Evolutionary conservation across 345 rosid genomes (phyloP), one percentile per base, ranked within the genome.

Genomic region (Firmiana major): DNA sequence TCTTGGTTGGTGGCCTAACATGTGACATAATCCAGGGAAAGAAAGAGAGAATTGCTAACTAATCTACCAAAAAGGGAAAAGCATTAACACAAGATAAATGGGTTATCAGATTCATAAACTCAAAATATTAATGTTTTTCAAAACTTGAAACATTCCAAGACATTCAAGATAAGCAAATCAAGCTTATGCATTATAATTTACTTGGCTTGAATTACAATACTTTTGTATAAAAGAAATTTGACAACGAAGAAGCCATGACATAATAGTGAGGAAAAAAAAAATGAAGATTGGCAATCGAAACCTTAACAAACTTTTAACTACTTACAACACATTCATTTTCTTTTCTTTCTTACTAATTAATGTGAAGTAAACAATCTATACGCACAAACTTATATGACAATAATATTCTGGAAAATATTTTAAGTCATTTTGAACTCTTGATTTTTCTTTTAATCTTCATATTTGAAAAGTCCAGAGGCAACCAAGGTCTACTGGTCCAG

Each of bases 391-490:
- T 55, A 57, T 55, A 71, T 11, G 45, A 71, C 53, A 81, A 59
- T 46, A 34, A 26, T 76, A 36, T 42, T 40, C 40, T 38, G 38
- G 8, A 42, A 42, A 38, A 19, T 21, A 28, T 42, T 15, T 42
- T 7, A 22, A 58, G 49, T 49, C 40, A n/a, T 53, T n/a, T 49
- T 9, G 4, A 16, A 3, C 36, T 57, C 28, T 38, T 73, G 21
- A 8, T 34, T 54, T 51, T 9, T 10, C 2, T 51, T 64, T 46
- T 15, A 4, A 9, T 65, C 63, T 60, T 57, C 16, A 82, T 46
- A 24, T 75, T 87, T 83, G 84, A 43, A 85, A 83, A 71, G 75
- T 85, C 93, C 97, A 91, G 22, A 84, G 81, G 71, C 81, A 87
- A 81, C 80, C 83, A 53, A 82, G 81, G 45, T 79, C 92, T 8